Percentiles rank a stretch among this genome's conserved stretches.
Evolutionary conservation across 2,329 filamentous ascomycete genomes (phyloP).

Genomic region (Ophiocordyceps camponoti-saundersi): DNA sequence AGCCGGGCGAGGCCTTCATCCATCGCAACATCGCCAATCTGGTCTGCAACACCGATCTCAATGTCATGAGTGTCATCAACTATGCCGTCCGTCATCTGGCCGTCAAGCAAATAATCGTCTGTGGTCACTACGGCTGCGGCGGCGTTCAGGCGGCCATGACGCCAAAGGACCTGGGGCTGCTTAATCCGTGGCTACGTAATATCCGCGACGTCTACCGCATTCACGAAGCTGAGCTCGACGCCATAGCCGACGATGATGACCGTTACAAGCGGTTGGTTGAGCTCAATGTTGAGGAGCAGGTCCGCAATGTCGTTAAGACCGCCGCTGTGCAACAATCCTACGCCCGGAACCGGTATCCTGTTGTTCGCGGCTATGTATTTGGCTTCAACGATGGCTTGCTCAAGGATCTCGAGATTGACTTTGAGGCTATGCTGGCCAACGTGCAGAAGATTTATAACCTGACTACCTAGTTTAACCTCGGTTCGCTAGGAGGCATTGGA

Average conservation of each 20-base stretch:
- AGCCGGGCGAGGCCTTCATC: constrained; percentile 84
- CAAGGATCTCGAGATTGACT: constrained; percentile 46
- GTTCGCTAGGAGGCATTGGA: background rate
- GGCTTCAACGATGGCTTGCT: constrained; percentile 49
- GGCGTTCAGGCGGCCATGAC: constrained; percentile 62
- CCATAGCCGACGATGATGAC: constrained; percentile 37
- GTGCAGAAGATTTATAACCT: constrained; percentile 52
- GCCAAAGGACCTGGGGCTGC: constrained; percentile 48
- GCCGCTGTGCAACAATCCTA: constrained; percentile 61
- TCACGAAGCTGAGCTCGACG: constrained; percentile 52
- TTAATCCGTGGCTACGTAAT: constrained; percentile 61
- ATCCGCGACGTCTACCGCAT: constrained; percentile 60
- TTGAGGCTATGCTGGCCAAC: constrained; percentile 34
- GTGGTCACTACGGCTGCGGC: constrained; percentile 64
- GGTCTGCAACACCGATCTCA: constrained; percentile 64
- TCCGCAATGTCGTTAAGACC: constrained; percentile 66
- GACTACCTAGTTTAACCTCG: constrained; percentile 9
- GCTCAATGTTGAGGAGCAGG: constrained; percentile 66
- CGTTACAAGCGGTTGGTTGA: constrained; percentile 60
- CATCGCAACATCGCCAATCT: constrained; percentile 93
- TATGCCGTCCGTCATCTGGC: constrained; percentile 70
- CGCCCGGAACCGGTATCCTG: constrained; percentile 43
- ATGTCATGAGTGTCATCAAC: constrained; percentile 66
- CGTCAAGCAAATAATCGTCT: constrained; percentile 68
- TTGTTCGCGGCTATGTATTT: constrained; percentile 63